phyloP scores from a whole-genome alignment of 768 basidiomycete genomes.

The Crepidotus variabilis region DNA sequence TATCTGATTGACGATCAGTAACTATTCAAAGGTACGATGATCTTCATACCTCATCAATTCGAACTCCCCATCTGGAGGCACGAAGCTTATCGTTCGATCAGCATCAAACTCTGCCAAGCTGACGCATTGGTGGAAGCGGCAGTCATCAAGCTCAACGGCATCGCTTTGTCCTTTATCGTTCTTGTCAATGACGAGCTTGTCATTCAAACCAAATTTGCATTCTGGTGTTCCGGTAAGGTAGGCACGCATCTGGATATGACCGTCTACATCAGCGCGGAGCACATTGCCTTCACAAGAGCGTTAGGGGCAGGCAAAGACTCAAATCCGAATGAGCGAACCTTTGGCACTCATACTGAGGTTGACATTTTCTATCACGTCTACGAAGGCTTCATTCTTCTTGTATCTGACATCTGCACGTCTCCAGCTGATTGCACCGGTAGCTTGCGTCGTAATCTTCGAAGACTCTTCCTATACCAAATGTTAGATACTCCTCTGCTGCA shows the following conservation, averaged over 20 bases:
- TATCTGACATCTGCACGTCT: constrained; percentile 94
- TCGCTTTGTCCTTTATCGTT: constrained; percentile 60
- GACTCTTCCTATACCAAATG: constrained; percentile 75
- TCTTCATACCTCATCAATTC: constrained; percentile 86
- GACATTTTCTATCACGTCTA: constrained; percentile 97
- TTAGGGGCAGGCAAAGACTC: background rate
- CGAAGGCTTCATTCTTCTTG: constrained; percentile 99
- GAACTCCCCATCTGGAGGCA: constrained; percentile 98
- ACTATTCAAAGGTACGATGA: background rate
- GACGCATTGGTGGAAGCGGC: constrained; percentile 98
- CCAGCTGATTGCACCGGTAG: constrained; percentile 97
- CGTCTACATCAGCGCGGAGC: constrained; percentile 95
- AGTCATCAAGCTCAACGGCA: constrained; percentile 95
- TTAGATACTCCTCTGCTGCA: background rate
- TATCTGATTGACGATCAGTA: constrained; percentile 55
- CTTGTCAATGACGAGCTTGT: constrained; percentile 97
- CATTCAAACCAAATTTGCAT: constrained; percentile 98
- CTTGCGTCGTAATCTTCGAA: constrained; percentile 94
- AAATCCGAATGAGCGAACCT: constrained; percentile 42
- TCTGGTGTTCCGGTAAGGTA: constrained; percentile 96
- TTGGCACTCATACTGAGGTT: constrained; percentile 98
- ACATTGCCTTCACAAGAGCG: constrained; percentile 57
- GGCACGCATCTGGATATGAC: constrained; percentile 96
- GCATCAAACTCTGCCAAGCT: constrained; percentile 93
- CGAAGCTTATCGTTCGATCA: constrained; percentile 90